A percentile compares a stretch with the other conserved stretches of the same genome.
Conservation (phyloP, 441 rosid genomes). For the Arabidopsis lyrata region DNA sequence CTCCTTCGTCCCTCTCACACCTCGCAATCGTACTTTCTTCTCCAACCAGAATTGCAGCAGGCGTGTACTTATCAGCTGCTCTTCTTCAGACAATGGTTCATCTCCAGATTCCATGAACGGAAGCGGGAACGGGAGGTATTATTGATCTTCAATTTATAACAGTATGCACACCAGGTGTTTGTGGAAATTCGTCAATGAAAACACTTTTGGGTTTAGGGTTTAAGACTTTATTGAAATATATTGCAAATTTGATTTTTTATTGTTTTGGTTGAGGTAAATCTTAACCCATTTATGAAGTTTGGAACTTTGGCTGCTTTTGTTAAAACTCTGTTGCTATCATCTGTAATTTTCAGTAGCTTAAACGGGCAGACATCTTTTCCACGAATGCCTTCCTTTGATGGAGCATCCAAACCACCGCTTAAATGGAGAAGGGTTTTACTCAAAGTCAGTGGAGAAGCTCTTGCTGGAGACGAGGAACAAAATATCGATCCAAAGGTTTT, state of each 20-base stretch:
- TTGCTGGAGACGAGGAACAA: slow-evolving; percentile 82
- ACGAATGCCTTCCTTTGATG: slow-evolving; percentile 62
- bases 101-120: slow-evolving; percentile 52
- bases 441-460: slow-evolving; percentile 97
- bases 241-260: neutral
- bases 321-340: neutral
- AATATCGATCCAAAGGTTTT: slow-evolving; percentile 89
- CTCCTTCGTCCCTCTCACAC: slow-evolving; percentile 41
- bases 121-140: slow-evolving; percentile 46
- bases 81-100: slow-evolving; percentile 52
- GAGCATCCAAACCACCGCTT: slow-evolving; percentile 56
- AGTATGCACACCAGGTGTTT: slow-evolving; percentile 46
- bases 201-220: slow-evolving; percentile 28
- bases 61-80: slow-evolving; percentile 52
- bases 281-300: neutral
- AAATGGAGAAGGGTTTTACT: slow-evolving; percentile 95
- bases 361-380: slow-evolving; percentile 62
- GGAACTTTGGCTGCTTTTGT: neutral
- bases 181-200: slow-evolving; percentile 53
- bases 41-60: slow-evolving; percentile 42
- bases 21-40: slow-evolving; percentile 35
- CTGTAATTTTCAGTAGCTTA: slow-evolving; percentile 35
- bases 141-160: neutral
- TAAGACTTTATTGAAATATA: neutral
- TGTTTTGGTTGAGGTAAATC: neutral